These are phyloP conservation scores for Trichoderma brevicompactum DNA, from an alignment of 2,329 filamentous ascomycete species.

Conservation along the genomic window DNA sequence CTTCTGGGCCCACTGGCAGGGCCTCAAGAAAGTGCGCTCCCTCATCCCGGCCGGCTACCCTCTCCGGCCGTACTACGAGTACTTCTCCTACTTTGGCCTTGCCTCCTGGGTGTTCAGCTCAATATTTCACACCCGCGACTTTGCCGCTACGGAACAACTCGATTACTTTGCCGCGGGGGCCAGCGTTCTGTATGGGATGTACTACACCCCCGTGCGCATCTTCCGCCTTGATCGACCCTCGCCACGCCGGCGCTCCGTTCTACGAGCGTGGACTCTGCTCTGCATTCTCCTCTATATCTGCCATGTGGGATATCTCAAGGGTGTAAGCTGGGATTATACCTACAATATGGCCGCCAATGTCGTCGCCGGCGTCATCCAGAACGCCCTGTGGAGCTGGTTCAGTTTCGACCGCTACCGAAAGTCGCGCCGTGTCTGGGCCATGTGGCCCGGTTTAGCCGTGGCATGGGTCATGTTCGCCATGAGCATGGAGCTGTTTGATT, in stretches of 20 bases:
- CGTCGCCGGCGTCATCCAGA: slow-evolving; percentile 76
- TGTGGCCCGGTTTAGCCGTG: slow-evolving; percentile 88
- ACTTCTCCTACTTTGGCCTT: slow-evolving; percentile 80
- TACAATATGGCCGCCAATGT: slow-evolving; percentile 99
- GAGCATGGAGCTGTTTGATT: slow-evolving; percentile 95
- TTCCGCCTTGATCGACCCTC: slow-evolving; percentile 74
- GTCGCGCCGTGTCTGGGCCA: slow-evolving; percentile 76
- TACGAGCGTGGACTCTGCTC: slow-evolving; percentile 74
- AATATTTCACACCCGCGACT: slow-evolving; percentile 92
- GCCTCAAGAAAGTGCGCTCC: slow-evolving; percentile 71
- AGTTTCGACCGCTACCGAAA: slow-evolving; percentile 74
- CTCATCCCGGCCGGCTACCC: slow-evolving; percentile 74
- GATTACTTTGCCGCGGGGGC: slow-evolving; percentile 96
- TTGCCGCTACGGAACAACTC: slow-evolving; percentile 82
- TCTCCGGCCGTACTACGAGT: slow-evolving; percentile 78
- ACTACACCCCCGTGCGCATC: slow-evolving; percentile 79
- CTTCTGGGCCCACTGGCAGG: slow-evolving; percentile 80
- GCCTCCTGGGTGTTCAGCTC: slow-evolving; percentile 86
- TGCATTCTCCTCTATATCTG: slow-evolving; percentile 72
- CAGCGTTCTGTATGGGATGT: slow-evolving; percentile 87
- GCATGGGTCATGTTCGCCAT: slow-evolving; percentile 91
- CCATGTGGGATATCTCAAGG: slow-evolving; percentile 83
- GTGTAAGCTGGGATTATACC: slow-evolving; percentile 89
- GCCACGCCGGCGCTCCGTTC: slow-evolving; percentile 51
- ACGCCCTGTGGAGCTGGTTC: slow-evolving; percentile 84